Evolutionary conservation across 805 yeast species (phyloP).

Genomic region (Saturnispora bothae): DNA sequence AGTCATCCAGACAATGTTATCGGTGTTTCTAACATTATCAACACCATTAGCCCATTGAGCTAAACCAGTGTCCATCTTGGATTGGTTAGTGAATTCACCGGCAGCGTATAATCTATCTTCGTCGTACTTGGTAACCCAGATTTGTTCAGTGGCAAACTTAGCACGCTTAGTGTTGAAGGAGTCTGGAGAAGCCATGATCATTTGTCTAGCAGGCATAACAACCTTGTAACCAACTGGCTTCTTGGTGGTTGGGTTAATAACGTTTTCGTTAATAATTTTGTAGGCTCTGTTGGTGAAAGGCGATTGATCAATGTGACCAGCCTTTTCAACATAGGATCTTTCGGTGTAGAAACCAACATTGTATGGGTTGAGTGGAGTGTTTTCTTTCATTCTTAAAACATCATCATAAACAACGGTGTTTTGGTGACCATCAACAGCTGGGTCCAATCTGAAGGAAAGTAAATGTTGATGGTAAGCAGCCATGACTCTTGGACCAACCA

Average conservation of each 20-base stretch:
- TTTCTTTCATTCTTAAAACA: slow-evolving; percentile 47
- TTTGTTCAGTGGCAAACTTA: slow-evolving; percentile 60
- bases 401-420: slow-evolving; percentile 68
- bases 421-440: slow-evolving; percentile 72
- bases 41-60: slow-evolving; percentile 60
- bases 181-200: slow-evolving; percentile 55
- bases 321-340: slow-evolving; percentile 55
- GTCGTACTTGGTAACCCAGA: slow-evolving; percentile 72
- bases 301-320: slow-evolving; percentile 63
- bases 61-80: slow-evolving; percentile 58
- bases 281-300: slow-evolving; percentile 66
- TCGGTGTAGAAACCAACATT: slow-evolving; percentile 61
- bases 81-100: slow-evolving; percentile 81
- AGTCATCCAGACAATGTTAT: slow-evolving; percentile 73
- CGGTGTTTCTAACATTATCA: slow-evolving; percentile 63
- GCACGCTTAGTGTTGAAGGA: slow-evolving; percentile 66
- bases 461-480: slow-evolving; percentile 83
- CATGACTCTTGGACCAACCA: slow-evolving; percentile 69
- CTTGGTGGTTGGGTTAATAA: slow-evolving; percentile 57
- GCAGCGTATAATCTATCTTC: slow-evolving; percentile 70
- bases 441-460: slow-evolving; percentile 69
- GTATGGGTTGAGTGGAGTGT: slow-evolving; percentile 47
- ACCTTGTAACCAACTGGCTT: slow-evolving; percentile 72
- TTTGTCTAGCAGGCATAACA: slow-evolving; percentile 63
- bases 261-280: slow-evolving; percentile 66